phyloP scores from a whole-genome alignment of 805 yeast species.

The Hyphopichia homilentoma region DNA sequence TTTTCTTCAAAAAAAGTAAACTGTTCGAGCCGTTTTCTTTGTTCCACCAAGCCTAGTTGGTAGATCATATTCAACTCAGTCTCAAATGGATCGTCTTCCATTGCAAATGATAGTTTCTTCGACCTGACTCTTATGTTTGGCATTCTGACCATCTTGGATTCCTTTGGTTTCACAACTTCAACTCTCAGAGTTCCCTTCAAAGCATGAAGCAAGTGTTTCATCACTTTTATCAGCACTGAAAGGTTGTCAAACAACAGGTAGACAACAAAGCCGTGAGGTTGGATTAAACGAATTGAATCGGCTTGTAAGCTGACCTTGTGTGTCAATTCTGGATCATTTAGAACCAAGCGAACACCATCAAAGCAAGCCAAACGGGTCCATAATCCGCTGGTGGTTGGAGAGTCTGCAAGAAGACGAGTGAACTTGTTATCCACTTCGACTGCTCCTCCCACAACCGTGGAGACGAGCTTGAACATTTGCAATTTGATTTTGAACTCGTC shows the following conservation, averaged over 20 bases:
- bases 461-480: constrained; percentile 31
- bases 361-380: constrained; percentile 50
- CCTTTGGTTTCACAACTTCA: constrained; percentile 26
- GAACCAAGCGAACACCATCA: constrained; percentile 22
- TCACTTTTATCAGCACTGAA: constrained; percentile 28
- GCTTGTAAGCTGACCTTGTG: constrained; percentile 18
- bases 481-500: constrained; percentile 47
- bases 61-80: constrained; percentile 36
- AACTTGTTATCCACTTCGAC: constrained; percentile 16
- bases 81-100: constrained; percentile 47
- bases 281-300: constrained; percentile 27
- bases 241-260: constrained; percentile 37
- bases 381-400: constrained; percentile 42
- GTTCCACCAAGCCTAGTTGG: constrained; percentile 39
- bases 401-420: constrained; percentile 46
- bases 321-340: constrained; percentile 10
- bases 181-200: constrained; percentile 12
- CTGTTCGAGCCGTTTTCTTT: constrained; percentile 33
- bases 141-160: constrained; percentile 21
- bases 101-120: constrained; percentile 22
- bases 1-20: constrained; percentile 18
- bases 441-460: constrained; percentile 6
- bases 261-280: constrained; percentile 36
- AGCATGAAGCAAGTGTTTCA: constrained; percentile 29
- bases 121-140: constrained; percentile 28